Evolutionary conservation across 78 protist species (phyloP), one percentile per base, ranked within the genome.

Genomic region (Creolimax fragrantissima): DNA sequence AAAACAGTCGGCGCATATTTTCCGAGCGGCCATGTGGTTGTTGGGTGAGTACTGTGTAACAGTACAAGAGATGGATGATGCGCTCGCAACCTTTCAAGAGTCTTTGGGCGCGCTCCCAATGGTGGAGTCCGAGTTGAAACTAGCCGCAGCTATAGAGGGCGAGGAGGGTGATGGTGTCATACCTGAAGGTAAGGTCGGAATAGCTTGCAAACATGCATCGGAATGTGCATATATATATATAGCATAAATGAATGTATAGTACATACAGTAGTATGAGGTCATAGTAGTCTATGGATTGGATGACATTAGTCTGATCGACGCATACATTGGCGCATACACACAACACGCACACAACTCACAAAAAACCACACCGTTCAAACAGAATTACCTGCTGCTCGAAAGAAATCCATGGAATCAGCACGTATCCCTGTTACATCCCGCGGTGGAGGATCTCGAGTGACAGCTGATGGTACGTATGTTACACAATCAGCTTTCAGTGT

Each of bases 1-100:
- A n/a, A n/a, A n/a, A n/a, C n/a, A n/a, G n/a, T n/a, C 86, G 42
- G 86, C 86, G 6, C 44, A 90, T 85, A 98, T 97, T 24, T 94
- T 90, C 45, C 95, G 99, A 83, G 84, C 93, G 37, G 95, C 97
- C 3, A 89, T 97, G 42, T 98, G 99, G 99, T 93, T 97, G 36
- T 45, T 86, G 17, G 92, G 92, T 5, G 92, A 90, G 85, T 90
- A 90, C 84, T 6, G 88, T 58, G 39, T 5, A 2, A 24, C 45
- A 41, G 17, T 83, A 11, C 5, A 5, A 4, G 92, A 90, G 32
- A 44, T 95, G 86, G 32, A 58, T 2, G 37, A 93, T 5, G 67
- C 98, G 89, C 37, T 93, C 41, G 45, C 91, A 3, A 91, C 44
- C 44, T 41, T 95, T 11, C 86, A 74, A 17, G 95, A 5, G 66